Percentiles rank a stretch among this genome's conserved stretches.
Evolutionary conservation across 108 stramenopile genomes (phyloP).

Genomic region (Conticribra weissflogii): DNA sequence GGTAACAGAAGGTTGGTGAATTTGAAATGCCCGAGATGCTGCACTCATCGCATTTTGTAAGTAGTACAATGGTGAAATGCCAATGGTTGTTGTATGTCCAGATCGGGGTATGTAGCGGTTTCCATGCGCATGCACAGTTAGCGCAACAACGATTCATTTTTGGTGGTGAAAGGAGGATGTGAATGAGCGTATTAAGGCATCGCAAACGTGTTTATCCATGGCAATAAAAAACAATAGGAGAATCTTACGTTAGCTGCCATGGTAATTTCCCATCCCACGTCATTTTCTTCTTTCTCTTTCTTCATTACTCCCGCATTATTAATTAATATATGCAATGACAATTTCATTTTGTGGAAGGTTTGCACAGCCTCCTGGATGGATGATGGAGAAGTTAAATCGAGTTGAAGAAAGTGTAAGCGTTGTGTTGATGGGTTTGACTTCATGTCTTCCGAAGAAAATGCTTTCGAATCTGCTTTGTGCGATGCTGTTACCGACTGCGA

Average conservation of each 20-base stretch:
- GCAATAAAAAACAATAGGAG: background rate
- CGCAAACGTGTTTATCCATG: no score
- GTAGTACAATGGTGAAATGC: background rate
- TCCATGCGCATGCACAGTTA: no score
- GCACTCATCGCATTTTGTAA: background rate
- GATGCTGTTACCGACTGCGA: no score
- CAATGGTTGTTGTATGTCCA: background rate
- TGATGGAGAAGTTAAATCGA: slow-evolving; percentile 62
- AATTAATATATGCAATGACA: slow-evolving; percentile 67
- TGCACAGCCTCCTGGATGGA: slow-evolving; percentile 59
- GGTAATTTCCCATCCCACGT: slow-evolving; percentile 75
- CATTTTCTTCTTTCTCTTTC: slow-evolving; percentile 50
- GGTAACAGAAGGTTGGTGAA: slow-evolving; percentile 67
- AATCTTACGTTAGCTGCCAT: slow-evolving; percentile 81
- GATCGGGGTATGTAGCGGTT: no score
- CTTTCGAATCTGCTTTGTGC: no score
- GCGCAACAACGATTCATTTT: no score
- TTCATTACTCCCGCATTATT: slow-evolving; percentile 92
- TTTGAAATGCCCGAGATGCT: slow-evolving; percentile 86
- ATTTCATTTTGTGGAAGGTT: slow-evolving; percentile 14
- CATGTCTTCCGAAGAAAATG: no score
- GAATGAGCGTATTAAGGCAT: no score
- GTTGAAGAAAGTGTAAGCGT: slow-evolving; percentile 48
- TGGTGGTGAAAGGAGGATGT: no score
- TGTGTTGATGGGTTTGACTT: slow-evolving; percentile 4